These are phyloP conservation scores for Larix sibirica DNA, from an alignment of 83 land plant genomes.

Conservation along the genomic window DNA sequence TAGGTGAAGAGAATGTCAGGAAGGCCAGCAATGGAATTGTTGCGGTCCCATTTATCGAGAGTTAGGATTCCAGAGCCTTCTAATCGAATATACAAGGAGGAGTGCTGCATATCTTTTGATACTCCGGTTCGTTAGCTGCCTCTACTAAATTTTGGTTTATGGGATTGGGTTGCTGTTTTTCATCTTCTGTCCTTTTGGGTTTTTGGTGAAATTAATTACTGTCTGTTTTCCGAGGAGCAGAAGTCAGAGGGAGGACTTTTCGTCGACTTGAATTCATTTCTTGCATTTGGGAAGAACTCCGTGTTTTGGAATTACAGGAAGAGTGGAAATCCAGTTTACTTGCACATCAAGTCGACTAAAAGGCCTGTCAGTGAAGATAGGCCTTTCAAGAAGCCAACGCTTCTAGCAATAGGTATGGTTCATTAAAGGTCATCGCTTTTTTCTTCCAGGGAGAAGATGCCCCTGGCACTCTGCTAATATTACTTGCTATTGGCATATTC, in stretches of 20 bases:
- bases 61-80: constrained; percentile 96
- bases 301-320: constrained; percentile 93
- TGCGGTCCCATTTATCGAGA: constrained; percentile 80
- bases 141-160: background rate
- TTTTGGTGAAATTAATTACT: constrained; percentile 6
- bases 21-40: constrained; percentile 69
- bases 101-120: constrained; percentile 94
- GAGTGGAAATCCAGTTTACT: constrained; percentile 89
- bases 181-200: background rate
- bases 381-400: constrained; percentile 96
- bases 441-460: background rate
- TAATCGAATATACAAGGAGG: constrained; percentile 94
- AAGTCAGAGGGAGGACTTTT: constrained; percentile 93
- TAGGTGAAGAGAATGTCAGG: constrained; percentile 4
- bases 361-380: constrained; percentile 85
- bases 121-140: constrained; percentile 67
- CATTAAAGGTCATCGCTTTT: background rate
- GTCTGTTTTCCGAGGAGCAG: constrained; percentile 36
- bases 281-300: constrained; percentile 90
- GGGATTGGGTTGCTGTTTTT: background rate
- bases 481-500: constrained; percentile 26
- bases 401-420: constrained; percentile 77
- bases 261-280: constrained; percentile 86
- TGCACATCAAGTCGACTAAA: constrained; percentile 76
- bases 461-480: too few species aligned